These are phyloP conservation scores for Metarhizium album DNA, from an alignment of 2,329 filamentous ascomycete species.

Conservation along the genomic window DNA sequence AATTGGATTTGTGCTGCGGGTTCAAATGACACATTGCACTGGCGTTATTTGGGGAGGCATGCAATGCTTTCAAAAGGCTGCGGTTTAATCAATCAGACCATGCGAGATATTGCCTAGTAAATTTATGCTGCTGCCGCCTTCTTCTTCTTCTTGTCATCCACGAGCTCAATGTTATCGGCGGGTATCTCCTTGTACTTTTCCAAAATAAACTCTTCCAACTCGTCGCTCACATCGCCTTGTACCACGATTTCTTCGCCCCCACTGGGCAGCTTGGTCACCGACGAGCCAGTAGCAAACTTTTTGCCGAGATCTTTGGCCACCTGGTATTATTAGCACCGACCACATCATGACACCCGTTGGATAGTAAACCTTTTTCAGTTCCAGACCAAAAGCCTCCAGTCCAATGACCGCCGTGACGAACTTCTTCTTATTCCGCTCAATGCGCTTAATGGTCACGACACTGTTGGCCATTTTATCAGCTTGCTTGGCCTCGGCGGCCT, in stretches of 20 bases:
- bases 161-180: conserved; percentile 86
- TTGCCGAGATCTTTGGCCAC: conserved; percentile 94
- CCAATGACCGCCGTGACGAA: conserved; percentile 89
- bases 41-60: neutral
- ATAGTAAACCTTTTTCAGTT: conserved; percentile 66
- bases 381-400: conserved; percentile 79
- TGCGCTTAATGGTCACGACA: conserved; percentile 85
- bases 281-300: conserved; percentile 92
- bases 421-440: conserved; percentile 97
- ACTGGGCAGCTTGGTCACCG: conserved; percentile 77
- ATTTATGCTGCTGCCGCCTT: conserved; percentile 19
- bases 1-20: neutral
- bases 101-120: neutral
- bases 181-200: conserved; percentile 87
- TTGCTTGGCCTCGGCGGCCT: conserved; percentile 73
- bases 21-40: neutral
- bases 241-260: conserved; percentile 95
- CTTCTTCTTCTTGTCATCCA: conserved; percentile 94
- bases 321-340: conserved; percentile 15
- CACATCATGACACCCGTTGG: neutral
- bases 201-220: conserved; percentile 81
- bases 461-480: conserved; percentile 73
- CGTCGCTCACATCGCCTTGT: conserved; percentile 91
- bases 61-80: neutral
- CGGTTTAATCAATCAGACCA: neutral